phyloP scores from a whole-genome alignment of 805 yeast species.

The Sungouiella blattae region DNA sequence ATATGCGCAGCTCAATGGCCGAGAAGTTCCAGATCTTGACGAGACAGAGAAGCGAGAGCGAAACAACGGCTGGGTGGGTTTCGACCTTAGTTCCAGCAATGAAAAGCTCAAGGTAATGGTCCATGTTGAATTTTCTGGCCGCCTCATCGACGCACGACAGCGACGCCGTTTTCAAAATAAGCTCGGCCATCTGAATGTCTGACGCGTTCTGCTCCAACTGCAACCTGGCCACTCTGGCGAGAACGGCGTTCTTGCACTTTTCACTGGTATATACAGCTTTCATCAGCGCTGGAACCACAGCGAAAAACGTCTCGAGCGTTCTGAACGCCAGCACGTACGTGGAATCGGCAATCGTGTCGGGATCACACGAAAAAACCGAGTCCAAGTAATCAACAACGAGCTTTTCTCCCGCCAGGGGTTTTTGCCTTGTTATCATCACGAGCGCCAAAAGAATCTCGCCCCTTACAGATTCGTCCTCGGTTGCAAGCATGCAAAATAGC shows the following conservation, averaged over 20 bases:
- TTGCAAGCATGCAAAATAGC: no score
- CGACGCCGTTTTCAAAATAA: conserved; percentile 11
- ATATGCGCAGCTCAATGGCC: conserved; percentile 12
- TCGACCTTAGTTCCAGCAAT: conserved; percentile 8
- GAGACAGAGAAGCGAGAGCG: conserved; percentile 14
- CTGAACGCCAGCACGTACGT: neutral
- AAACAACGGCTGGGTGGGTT: conserved; percentile 2
- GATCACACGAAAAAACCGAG: neutral
- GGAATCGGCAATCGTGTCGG: neutral
- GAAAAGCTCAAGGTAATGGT: conserved; percentile 10
- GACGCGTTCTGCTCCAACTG: conserved; percentile 5
- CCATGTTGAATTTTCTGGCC: conserved; percentile 15
- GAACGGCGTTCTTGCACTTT: conserved; percentile 8
- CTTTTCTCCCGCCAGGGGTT: neutral
- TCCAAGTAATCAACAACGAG: neutral
- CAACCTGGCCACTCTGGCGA: conserved; percentile 7
- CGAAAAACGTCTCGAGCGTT: conserved; percentile 12
- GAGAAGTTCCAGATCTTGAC: conserved; percentile 18
- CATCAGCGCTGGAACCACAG: conserved; percentile 9
- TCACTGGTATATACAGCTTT: conserved; percentile 10
- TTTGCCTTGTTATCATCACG: neutral
- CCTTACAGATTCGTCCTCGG: no score
- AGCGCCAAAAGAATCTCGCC: neutral
- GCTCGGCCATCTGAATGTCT: conserved; percentile 7
- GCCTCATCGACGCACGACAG: conserved; percentile 12